These are phyloP conservation scores for Aquanectria penicillioides DNA, from an alignment of 2,329 filamentous ascomycete genomes.

Conservation along the genomic window DNA sequence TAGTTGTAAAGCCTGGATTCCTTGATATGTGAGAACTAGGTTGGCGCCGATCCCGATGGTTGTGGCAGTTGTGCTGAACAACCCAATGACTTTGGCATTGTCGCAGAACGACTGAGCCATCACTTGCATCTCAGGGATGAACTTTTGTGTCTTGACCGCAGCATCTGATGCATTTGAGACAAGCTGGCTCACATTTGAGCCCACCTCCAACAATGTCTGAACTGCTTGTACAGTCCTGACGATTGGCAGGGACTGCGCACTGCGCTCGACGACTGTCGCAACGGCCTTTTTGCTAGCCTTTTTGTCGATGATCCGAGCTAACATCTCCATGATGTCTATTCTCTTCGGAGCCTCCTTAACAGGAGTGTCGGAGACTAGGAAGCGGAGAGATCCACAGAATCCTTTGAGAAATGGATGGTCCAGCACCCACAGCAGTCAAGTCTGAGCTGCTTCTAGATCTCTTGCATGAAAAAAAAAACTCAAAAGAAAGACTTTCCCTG, in stretches of 20 bases:
- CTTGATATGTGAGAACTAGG: slow-evolving; percentile 48
- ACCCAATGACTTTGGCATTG: slow-evolving; percentile 43
- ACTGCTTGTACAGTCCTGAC: slow-evolving; percentile 12
- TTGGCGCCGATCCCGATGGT: slow-evolving; percentile 47
- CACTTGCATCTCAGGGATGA: slow-evolving; percentile 47
- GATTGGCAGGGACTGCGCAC: slow-evolving; percentile 9
- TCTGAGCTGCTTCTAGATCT: no score
- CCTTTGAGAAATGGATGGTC: not conserved
- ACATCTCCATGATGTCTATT: slow-evolving; percentile 9
- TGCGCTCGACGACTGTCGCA: not conserved
- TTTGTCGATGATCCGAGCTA: slow-evolving; percentile 1
- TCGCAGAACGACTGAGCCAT: slow-evolving; percentile 48
- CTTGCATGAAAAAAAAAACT: no score
- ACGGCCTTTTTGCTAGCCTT: not conserved
- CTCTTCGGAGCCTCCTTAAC: not conserved
- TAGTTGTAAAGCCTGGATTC: slow-evolving; percentile 47
- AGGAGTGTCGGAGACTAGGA: not conserved
- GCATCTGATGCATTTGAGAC: slow-evolving; percentile 35
- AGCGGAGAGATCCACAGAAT: not conserved
- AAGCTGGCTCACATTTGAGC: slow-evolving; percentile 24
- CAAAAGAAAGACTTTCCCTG: not conserved
- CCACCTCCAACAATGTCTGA: slow-evolving; percentile 8
- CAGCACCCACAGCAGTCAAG: no score
- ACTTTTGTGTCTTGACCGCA: slow-evolving; percentile 34
- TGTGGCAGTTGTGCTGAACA: slow-evolving; percentile 45